phyloP scores from a whole-genome alignment of 306 rosid species.

The Leucaena leucocephala region DNA sequence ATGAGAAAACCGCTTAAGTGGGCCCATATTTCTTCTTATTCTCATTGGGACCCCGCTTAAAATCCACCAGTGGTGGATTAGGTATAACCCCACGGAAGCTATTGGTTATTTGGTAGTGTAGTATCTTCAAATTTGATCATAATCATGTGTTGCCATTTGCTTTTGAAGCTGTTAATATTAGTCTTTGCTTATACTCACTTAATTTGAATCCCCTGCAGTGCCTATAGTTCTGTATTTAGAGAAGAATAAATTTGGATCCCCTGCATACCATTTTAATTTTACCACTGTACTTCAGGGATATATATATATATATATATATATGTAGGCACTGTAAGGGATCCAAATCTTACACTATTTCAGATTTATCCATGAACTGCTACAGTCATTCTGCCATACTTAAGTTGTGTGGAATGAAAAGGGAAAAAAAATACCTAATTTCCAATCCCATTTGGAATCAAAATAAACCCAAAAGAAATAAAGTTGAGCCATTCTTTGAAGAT shows the following conservation, averaged over 20 bases:
- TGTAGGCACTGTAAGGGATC: not conserved
- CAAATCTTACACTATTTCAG: not conserved
- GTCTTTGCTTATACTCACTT: not conserved
- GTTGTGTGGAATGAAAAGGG: not conserved
- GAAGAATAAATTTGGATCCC: not conserved
- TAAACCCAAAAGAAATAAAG: not conserved
- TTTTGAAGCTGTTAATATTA: constrained; percentile 18
- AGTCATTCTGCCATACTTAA: not conserved
- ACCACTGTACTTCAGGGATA: not conserved
- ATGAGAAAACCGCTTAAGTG: too few relatives aligned
- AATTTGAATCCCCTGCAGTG: not conserved
- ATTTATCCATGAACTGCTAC: constrained; percentile 13
- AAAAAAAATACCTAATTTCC: not conserved
- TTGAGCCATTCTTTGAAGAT: constrained; percentile 15
- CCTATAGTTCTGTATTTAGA: not conserved
- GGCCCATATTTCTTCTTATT: too few relatives aligned
- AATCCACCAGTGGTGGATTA: too few relatives aligned
- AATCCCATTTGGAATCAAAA: not conserved
- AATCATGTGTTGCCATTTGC: constrained; percentile 10
- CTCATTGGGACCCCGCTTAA: too few relatives aligned
- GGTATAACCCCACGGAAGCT: not conserved
- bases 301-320: not conserved
- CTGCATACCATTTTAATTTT: not conserved
- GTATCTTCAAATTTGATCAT: constrained; percentile 19
- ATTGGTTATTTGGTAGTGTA: constrained; percentile 1